Evolutionary conservation across 1,139 yeast genomes (phyloP).

Genomic region (Suhomyces maxii): DNA sequence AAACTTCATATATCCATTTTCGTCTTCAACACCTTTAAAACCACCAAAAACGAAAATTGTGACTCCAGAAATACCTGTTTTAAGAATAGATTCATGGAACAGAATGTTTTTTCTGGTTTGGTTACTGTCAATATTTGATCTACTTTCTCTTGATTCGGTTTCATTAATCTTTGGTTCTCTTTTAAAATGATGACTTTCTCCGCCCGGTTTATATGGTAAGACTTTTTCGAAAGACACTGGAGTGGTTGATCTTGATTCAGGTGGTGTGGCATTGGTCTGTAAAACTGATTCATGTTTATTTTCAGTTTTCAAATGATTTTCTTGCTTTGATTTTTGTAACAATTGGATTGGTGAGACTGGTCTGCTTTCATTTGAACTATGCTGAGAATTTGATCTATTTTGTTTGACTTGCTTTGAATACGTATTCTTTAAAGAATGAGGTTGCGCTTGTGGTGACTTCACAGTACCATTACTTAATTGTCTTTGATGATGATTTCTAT

Average conservation of each 20-base stretch:
- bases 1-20: slow-evolving; percentile 23
- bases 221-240: slow-evolving; percentile 4
- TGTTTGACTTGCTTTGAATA: slow-evolving; percentile 38
- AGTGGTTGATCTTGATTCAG: slow-evolving; percentile 4
- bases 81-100: slow-evolving; percentile 15
- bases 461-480: slow-evolving; percentile 13
- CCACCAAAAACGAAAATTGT: slow-evolving; percentile 47
- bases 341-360: slow-evolving; percentile 25
- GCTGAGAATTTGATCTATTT: slow-evolving; percentile 31
- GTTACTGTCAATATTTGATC: not conserved
- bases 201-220: not conserved
- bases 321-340: slow-evolving; percentile 8
- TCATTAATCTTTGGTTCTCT: not conserved
- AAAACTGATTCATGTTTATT: not conserved
- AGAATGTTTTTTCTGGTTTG: slow-evolving; percentile 7
- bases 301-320: not conserved
- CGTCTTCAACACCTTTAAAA: slow-evolving; percentile 22
- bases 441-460: slow-evolving; percentile 10
- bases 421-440: slow-evolving; percentile 25
- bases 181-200: not conserved
- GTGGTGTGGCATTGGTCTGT: slow-evolving; percentile 1
- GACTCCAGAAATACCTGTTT: slow-evolving; percentile 21
- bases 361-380: slow-evolving; percentile 18
- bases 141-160: not conserved
- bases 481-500: slow-evolving; percentile 22